Conservation (phyloP, 805 yeast species). For the Metschnikowia matae region DNA sequence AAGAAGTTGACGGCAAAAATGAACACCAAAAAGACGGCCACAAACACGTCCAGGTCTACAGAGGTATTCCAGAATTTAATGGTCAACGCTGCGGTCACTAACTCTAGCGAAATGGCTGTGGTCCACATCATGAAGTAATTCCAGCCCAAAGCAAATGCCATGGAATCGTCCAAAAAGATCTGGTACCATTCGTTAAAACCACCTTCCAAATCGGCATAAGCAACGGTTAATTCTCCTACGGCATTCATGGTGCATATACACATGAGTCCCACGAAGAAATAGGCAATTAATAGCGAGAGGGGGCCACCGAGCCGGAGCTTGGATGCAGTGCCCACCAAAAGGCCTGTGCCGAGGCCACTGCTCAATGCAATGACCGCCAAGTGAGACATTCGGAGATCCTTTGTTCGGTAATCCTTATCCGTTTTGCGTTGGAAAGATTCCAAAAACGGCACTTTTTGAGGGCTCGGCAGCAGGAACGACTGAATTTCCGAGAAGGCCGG, state of each 20-base stretch:
- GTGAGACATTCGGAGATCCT: conserved; percentile 23
- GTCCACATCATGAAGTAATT: conserved; percentile 33
- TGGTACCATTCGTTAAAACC: conserved; percentile 27
- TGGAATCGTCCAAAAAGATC: conserved; percentile 32
- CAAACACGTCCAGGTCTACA: conserved; percentile 54
- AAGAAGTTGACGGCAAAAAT: conserved; percentile 42
- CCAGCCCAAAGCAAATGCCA: conserved; percentile 38
- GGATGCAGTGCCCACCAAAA: conserved; percentile 37
- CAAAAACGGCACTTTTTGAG: conserved; percentile 5
- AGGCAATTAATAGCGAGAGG: conserved; percentile 20
- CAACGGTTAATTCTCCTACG: conserved; percentile 53
- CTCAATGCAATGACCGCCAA: conserved; percentile 32
- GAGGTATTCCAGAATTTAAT: conserved; percentile 50
- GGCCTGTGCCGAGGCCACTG: conserved; percentile 41
- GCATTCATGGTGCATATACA: conserved; percentile 33
- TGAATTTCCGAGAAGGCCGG: conserved; percentile 11
- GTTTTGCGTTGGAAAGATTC: conserved; percentile 16
- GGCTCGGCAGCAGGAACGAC: conserved; percentile 4
- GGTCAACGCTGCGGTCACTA: conserved; percentile 38
- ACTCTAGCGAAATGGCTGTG: conserved; percentile 17
- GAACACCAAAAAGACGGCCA: conserved; percentile 46
- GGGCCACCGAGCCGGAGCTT: conserved; percentile 27
- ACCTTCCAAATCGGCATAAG: conserved; percentile 47
- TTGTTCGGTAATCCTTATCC: conserved; percentile 9
- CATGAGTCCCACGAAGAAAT: conserved; percentile 24